Conservation (phyloP, 2,329 filamentous ascomycete species). For the Dendrostoma leiphaemia region DNA sequence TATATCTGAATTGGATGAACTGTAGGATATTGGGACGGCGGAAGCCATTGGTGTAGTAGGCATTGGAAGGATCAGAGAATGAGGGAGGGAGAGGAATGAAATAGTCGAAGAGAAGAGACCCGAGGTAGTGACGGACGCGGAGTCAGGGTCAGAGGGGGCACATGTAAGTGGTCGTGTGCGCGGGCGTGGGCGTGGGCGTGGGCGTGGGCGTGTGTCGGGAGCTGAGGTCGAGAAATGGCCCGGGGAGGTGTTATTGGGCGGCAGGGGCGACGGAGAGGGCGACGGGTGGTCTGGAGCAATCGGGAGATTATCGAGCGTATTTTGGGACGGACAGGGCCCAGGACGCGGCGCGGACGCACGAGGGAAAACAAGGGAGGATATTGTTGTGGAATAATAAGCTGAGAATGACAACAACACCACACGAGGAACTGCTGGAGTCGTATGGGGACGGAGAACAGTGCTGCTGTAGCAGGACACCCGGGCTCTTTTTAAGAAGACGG, state of each 20-base stretch:
- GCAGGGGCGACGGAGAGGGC: slow-evolving; percentile 10
- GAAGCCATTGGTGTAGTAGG: slow-evolving; percentile 40
- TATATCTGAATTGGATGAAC: slow-evolving; percentile 46
- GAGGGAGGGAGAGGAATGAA: slow-evolving; percentile 19
- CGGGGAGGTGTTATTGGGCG: slow-evolving; percentile 2
- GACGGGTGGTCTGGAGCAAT: slow-evolving; percentile 15
- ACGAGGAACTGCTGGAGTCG: slow-evolving; percentile 8
- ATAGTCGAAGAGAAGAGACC: slow-evolving; percentile 11
- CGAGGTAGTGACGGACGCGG: not conserved
- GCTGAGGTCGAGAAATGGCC: slow-evolving; percentile 7
- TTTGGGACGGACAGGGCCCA: not conserved
- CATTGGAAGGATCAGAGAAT: slow-evolving; percentile 21
- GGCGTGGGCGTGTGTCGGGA: not conserved
- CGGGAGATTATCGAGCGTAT: slow-evolving; percentile 1
- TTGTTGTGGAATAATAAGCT: slow-evolving; percentile 9
- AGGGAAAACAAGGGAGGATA: slow-evolving; percentile 3
- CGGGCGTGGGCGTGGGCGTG: too few relatives aligned
- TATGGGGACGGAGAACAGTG: not conserved
- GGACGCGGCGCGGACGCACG: slow-evolving; percentile 5
- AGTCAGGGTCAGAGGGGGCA: too few relatives aligned
- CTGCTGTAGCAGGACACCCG: slow-evolving; percentile 5
- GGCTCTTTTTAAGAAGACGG: slow-evolving; percentile 11
- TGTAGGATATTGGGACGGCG: slow-evolving; percentile 43
- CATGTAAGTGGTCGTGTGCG: too few relatives aligned
- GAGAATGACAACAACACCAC: slow-evolving; percentile 11